Evolutionary conservation across 2,329 filamentous ascomycete species (phyloP).

Genomic region (Rhynchosporium graminicola): DNA sequence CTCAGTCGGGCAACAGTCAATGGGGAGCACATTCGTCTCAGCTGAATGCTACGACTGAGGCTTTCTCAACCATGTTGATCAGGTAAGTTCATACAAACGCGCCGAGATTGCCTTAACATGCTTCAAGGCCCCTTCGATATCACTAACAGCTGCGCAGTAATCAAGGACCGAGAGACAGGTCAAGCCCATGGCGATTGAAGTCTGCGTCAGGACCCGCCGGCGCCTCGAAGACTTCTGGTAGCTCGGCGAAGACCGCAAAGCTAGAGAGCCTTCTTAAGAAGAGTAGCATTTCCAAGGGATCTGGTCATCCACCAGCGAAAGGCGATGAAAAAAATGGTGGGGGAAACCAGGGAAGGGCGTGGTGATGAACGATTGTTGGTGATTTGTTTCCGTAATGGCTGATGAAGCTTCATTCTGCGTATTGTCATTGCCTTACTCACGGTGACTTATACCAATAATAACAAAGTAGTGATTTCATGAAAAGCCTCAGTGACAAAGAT

Average conservation of each 20-base stretch:
- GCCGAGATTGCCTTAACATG: not conserved
- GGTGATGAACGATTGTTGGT: not conserved
- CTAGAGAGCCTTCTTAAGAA: constrained; percentile 10
- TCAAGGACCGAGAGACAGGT: not conserved
- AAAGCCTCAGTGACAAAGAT: not conserved
- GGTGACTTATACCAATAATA: not conserved
- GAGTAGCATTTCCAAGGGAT: constrained; percentile 8
- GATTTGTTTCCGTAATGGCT: not conserved
- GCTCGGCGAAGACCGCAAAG: not conserved
- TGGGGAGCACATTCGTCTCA: constrained; percentile 1
- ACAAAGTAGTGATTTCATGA: not conserved
- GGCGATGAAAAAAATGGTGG: not conserved
- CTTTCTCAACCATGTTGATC: constrained; percentile 7
- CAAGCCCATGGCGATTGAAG: constrained; percentile 5
- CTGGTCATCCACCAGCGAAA: not conserved
- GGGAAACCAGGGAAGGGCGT: not conserved
- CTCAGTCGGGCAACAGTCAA: constrained; percentile 6
- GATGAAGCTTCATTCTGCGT: not conserved
- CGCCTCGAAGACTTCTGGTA: not conserved
- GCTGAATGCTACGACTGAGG: constrained; percentile 1
- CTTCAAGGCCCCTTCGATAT: not conserved
- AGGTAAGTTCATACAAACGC: not conserved
- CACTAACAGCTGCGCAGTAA: not conserved
- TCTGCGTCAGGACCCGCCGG: constrained; percentile 4
- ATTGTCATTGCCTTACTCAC: not conserved